A percentile compares a stretch with the other conserved stretches of the same genome.
Evolutionary conservation across 1,139 yeast genomes (phyloP).

Genomic region (Tardiomyces depauwii): DNA sequence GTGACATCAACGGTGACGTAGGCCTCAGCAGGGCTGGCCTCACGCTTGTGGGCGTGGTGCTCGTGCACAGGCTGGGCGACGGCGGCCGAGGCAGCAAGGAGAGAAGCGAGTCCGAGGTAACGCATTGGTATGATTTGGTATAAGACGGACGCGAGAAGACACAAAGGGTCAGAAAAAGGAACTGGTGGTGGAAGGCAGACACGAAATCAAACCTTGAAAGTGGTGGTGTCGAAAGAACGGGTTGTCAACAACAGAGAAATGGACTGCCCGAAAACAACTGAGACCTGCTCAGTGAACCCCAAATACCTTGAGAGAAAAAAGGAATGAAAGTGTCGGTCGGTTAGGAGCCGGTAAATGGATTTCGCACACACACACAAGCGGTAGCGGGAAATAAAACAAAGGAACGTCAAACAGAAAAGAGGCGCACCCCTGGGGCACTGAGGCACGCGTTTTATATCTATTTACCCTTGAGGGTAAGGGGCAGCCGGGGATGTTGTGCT

Average conservation of each 20-base stretch:
- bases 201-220: too few species aligned
- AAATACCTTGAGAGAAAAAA: background rate
- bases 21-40: constrained; percentile 20
- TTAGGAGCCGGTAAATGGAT: background rate
- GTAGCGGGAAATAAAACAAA: background rate
- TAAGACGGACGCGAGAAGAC: too few species aligned
- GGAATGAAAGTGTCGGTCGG: background rate
- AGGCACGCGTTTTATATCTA: background rate
- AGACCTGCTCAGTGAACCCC: background rate
- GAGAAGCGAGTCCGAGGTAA: background rate
- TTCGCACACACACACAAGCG: background rate
- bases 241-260: too few species aligned
- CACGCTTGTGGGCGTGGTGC: constrained; percentile 34
- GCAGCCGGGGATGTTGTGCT: background rate
- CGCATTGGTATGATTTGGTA: background rate
- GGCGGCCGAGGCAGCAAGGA: constrained; percentile 13
- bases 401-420: too few species aligned
- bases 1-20: constrained; percentile 27
- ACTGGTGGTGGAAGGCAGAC: too few species aligned
- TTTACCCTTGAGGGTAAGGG: background rate
- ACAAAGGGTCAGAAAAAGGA: too few species aligned
- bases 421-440: background rate
- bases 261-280: background rate
- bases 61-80: constrained; percentile 17
- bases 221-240: too few species aligned